phyloP scores from a whole-genome alignment of 495 filamentous ascomycete genomes.

The Neurospora tetraspora region DNA sequence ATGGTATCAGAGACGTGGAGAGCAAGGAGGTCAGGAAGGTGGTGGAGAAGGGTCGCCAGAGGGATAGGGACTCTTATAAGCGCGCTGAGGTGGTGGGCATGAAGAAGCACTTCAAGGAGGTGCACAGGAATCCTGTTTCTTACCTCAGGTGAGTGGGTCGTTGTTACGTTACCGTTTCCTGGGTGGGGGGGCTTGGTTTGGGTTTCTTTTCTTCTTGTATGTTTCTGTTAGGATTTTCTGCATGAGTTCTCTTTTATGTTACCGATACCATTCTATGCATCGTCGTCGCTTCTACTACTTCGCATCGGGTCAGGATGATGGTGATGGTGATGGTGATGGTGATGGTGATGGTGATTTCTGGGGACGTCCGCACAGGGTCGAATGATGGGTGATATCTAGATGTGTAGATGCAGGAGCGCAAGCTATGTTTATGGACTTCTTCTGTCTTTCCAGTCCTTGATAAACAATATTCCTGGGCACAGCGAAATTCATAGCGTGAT shows the following conservation, averaged over 20 bases:
- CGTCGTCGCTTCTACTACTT: neutral
- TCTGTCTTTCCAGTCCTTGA: too few relatives aligned
- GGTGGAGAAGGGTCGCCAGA: conserved; percentile 16
- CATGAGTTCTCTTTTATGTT: neutral
- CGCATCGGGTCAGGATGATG: neutral
- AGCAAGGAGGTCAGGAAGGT: conserved; percentile 6
- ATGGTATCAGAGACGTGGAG: conserved; percentile 6
- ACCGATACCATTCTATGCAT: neutral
- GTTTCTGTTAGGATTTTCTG: neutral
- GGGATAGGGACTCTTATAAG: conserved; percentile 17
- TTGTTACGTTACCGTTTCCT: neutral
- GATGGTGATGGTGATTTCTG: neutral
- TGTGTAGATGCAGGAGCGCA: neutral
- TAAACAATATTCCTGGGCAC: too few relatives aligned
- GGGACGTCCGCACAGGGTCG: neutral
- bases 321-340: neutral
- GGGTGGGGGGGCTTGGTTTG: neutral
- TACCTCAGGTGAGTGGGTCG: conserved; percentile 12
- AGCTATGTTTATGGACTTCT: neutral
- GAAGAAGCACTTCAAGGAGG: conserved; percentile 22
- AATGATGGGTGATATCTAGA: neutral
- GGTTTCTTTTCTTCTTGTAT: neutral
- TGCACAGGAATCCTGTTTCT: conserved; percentile 18
- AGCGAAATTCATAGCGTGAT: too few relatives aligned
- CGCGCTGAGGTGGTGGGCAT: conserved; percentile 6